Evolutionary conservation across 1,139 yeast species (phyloP), one percentile per base, ranked within the genome.

Genomic region (Sugiyamaella xylanicola): DNA sequence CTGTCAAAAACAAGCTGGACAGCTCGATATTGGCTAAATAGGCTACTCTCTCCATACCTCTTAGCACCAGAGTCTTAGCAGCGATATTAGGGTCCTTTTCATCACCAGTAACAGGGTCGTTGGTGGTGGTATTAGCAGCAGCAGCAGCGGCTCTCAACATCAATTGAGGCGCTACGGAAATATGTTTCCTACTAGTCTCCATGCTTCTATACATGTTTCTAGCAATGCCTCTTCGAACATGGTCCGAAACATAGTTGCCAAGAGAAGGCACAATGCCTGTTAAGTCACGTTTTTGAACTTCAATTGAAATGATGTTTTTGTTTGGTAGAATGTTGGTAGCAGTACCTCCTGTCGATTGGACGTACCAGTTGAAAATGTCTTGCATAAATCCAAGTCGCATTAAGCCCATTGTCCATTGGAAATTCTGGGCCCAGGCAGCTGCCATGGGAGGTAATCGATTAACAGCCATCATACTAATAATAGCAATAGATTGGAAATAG

Each of bases 381-480:
- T 93, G 99, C 82, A 93, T 87, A 67, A 92, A 90, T n/a, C 75
- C 75, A 9, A 84, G 83, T 56, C 81, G 79, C 64, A 95, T 89
- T 61, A 93, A 84, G 55, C 99, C 99, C 79, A 93, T 80, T 4
- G 97, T 85, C 99, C 99, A 93, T 74, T 85, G 85, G 77, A 93
- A 93, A 75, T 93, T 93, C 72, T 93, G 97, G 37, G 96, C 86
- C 99, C 99, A 93, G 2, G 98, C 95, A 1, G 97, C 93, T 8
- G 98, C 98, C 62, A 93, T 90, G 4, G 99, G 99, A 7, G 99
- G 99, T 22, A 90, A 88, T 59, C 84, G 79, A 19, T 91, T 82
- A 40, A 93, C 98, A 50, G 96, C 97, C 93, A 92, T 87, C 97
- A 93, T 91, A 25, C 96, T 83, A 21, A 95, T 87, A 61, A 93